Evolutionary conservation across 768 basidiomycete species (phyloP), one percentile per base, ranked within the genome.

Genomic region (Boletus sp.): DNA sequence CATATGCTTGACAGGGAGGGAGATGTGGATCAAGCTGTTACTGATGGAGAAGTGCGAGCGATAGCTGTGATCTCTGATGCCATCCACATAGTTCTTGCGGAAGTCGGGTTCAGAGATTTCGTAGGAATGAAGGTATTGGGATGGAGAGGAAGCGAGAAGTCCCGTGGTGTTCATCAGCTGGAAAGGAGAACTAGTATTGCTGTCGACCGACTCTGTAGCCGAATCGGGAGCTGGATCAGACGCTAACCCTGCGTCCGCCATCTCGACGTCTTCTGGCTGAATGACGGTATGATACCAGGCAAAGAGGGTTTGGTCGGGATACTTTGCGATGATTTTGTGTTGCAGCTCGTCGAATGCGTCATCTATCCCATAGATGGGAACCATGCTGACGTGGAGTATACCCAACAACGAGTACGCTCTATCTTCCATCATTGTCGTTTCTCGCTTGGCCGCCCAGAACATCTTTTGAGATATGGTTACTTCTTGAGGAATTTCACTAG

Each of bases 361-460:
- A 1, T 58, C 67, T 45, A 64, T 59, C 33, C 73, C 73, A 33
- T 74, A 73, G 32, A 30, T 47, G 7, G 67, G 46, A 4, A 40
- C 32, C 59, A 74, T 55, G 28, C 15, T 37, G 18, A 70, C 55
- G 12, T 35, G 50, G 4, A 73, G 60, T 39, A 73, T 45, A 3
- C 70, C 73, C 55, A 73, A 37, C 40, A 73, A 49, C 20, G 64
- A 71, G 44, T 74, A 73, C 6, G 71, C 61, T 42, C n/a, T 65
- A 40, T 73, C 73, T 33, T 74, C 72, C 30, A 53, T 29, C 46
- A 8, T 50, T 12, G 58, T 64, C 14, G 71, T 73, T 14, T 60
- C 47, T 49, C 72, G 63, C 14, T 52, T 17, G 1, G 60, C 32
- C 17, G 71, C 63, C 73, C 73, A 73, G 18, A 54, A 59, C 63